Evolutionary conservation across 169 alveolate species (phyloP), one percentile per base, ranked within the genome.

Genomic region (Babesia ovis): DNA sequence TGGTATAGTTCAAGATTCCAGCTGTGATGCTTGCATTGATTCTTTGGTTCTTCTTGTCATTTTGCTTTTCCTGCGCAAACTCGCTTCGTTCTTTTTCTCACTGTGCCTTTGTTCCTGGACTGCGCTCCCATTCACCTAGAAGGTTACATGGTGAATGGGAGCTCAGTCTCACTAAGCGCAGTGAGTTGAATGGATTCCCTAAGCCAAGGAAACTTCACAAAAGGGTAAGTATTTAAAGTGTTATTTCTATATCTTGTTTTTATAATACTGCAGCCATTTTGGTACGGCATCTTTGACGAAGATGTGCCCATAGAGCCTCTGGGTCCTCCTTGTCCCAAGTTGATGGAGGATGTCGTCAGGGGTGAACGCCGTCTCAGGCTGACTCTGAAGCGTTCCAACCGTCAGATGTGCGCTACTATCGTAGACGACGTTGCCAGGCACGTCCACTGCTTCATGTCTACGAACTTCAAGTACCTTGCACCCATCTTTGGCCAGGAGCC

Each of bases 331-430:
- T 58, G 77, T 35, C 46, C 57, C 23, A 53, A 77, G 57, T 59
- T 87, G 39, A 62, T 67, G 62, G 61, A 87, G 34, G 92, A 87
- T 48, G 85, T 87, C 27, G 68, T 57, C 41, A 55, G 75, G 35
- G 92, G 92, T 18, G 83, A 87, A 53, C 48, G 92, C 43, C 55
- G 88, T 25, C 85, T 84, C 50, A 56, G 92, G 31, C 23, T 87
- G 20, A 51, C 91, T 14, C 56, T 87, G 34, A 87, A 83, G 46
- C 71, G 68, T 22, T 76, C 92, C 22, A 41, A 87, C 32, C 75
- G 71, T 42, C 92, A 87, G 58, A 87, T 87, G 68, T 87, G 74
- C 53, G 90, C 91, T 12, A 66, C 92, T 0, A 70, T 87, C 25
- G 79, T 87, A 18, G 92, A 87, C 48, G 92, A 87, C 31, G 82